phyloP scores from a whole-genome alignment of 2,329 filamentous ascomycete species.

The Paramyrothecium roridum region DNA sequence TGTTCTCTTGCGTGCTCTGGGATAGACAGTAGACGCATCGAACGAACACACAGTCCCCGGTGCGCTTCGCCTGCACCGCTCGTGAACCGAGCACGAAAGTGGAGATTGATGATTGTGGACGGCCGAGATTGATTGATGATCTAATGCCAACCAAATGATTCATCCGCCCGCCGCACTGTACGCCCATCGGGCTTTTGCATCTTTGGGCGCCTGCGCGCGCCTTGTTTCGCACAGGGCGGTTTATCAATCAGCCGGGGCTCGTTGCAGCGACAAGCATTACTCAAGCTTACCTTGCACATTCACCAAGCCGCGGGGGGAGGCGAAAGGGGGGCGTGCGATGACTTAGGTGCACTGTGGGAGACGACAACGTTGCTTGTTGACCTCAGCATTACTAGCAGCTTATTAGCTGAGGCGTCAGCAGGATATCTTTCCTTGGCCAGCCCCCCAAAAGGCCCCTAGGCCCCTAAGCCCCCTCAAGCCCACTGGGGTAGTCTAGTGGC shows the following conservation, averaged over 20 bases:
- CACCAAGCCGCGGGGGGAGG: not conserved
- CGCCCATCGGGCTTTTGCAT: too few relatives aligned
- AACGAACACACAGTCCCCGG: too few relatives aligned
- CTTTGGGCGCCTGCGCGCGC: not conserved
- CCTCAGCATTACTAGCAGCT: not conserved
- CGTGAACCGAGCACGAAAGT: too few relatives aligned
- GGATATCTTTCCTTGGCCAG: not conserved
- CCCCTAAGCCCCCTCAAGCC: not conserved
- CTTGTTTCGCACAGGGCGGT: not conserved
- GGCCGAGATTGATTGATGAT: not conserved
- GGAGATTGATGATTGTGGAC: not conserved
- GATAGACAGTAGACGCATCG: too few relatives aligned
- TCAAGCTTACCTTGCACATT: too few relatives aligned
- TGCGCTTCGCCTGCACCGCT: too few relatives aligned
- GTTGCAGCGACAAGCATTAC: too few relatives aligned
- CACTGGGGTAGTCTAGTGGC: not conserved
- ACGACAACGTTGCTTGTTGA: not conserved
- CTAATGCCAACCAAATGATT: not conserved
- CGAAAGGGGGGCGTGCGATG: not conserved
- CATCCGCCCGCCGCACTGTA: not conserved
- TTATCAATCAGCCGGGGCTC: not conserved
- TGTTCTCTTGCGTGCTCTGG: too few relatives aligned
- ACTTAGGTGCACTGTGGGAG: not conserved
- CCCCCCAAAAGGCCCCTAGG: not conserved
- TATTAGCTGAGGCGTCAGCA: not conserved